Base-by-base conservation (phyloP, 352 stramenopile species). In the Phytophthora multivora region DNA sequence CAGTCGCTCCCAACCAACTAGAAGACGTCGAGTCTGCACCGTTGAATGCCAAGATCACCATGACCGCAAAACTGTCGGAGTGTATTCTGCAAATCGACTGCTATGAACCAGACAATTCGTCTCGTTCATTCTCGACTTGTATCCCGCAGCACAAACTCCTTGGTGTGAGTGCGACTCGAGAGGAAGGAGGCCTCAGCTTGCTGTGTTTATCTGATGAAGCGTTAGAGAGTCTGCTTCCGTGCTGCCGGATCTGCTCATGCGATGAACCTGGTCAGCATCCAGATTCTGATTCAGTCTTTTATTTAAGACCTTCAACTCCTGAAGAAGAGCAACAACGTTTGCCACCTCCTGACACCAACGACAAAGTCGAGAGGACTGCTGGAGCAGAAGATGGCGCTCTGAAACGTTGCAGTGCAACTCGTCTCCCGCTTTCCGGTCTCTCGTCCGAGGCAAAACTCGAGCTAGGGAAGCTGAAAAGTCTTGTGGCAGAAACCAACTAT, bases 211-310 rank as follows among this genome's bases (percentile, higher is more conserved):
- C 47, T 36, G 54, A 69, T 15, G 51, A 63, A 19, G 45, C 57
- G 36, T 43, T 71, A 12, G 33, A 51, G n/a, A 59, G 4, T 1
- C 7, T 77, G 2, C 41, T 77, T 16, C 18, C 46, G 26, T 59
- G 51, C 28, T 79, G 63, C 42, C 58, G 60, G 31, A 50, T 79
- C 16, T 77, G 71, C 45, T 42, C 26, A 5, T 63, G 59, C 51
- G 52, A 59, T 21, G 45, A 28, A 9, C 11, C 47, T 11, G 30
- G 42, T 13, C 33, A 12, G 15, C 65, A 62, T 26, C 16, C 12
- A 51, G n/a, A 38, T 25, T 26, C 9, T 45, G 19, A 46, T 30
- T 36, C 25, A 11, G n/a, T 46, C 11, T 39, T 64, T 33, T 63
- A 60, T 47, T 28, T 71, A 40, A 30, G 36, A 2, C 46, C n/a